Base-by-base conservation (phyloP, 2,329 filamentous ascomycete genomes). In the Fusarium dimerum region DNA sequence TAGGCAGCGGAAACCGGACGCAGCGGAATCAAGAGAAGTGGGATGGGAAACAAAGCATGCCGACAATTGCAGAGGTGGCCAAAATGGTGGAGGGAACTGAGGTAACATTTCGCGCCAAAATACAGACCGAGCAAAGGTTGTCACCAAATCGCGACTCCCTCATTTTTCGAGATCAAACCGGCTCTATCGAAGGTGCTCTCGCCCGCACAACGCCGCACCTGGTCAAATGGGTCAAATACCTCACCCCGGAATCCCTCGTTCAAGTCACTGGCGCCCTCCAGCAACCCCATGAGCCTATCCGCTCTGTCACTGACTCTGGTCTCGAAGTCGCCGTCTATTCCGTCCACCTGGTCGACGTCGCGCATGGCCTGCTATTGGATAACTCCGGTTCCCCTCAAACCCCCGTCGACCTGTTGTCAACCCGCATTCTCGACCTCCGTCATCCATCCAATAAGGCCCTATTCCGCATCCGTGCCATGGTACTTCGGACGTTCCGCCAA, bases 401-500 rank as follows among this genome's bases (percentile, higher is more conserved):
- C 2, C 71, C 74, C 62, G 81, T 88, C 51, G 87, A 88, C 29
- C 20, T 26, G 20, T 26, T 26, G 20, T 87, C 91, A 54, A 77
- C 92, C 69, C 86, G 92, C 45, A 83, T 96, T 55, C 82, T 95
- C 41, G 92, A 92, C 71, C 76, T 96, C 48, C 84, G 92, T 39
- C 92, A 92, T n/a, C 87, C 89, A 1, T 83, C 89, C 1, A 90
- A 91, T 42, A 91, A 96, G 70, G 85, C 88, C 41, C 87, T 96
- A 57, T 95, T 96, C 78, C 87, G 90, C 53, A 85, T 96, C 47
- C 89, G 93, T 61, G 88, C 90, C 5, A 86, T 84, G 16, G 84
- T 96, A 52, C 87, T 88, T 63, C 87, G 87, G 62, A 79, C 89
- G 20, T 96, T 96, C 79, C 88, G 92, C 41, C 72, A 80, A 6